Percentiles rank a stretch among this genome's conserved stretches.
Conservation (phyloP, 768 basidiomycete genomes). For the Termitomyces sp. region DNA sequence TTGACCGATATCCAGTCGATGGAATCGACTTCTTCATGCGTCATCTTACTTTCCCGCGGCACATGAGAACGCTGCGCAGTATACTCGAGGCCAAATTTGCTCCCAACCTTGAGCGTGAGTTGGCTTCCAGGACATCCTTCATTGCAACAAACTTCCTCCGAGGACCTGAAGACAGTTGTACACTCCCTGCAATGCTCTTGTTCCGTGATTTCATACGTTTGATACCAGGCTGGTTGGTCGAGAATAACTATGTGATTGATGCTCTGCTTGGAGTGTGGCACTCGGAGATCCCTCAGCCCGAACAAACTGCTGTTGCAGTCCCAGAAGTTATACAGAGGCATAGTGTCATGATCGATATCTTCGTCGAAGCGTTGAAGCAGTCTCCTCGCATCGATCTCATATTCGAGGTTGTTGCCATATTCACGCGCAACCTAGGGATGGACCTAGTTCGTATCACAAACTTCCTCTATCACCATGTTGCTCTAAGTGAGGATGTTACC, state of each 20-base stretch:
- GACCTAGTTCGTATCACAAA: conserved; percentile 74
- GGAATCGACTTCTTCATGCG: conserved; percentile 82
- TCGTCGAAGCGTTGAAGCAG: conserved; percentile 64
- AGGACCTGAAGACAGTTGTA: conserved; percentile 40
- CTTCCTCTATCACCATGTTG: conserved; percentile 85
- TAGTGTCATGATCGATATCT: conserved; percentile 66
- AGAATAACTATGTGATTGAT: conserved; percentile 63
- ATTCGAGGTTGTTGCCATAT: conserved; percentile 82
- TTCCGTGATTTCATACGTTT: conserved; percentile 70
- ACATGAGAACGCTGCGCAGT: conserved; percentile 79
- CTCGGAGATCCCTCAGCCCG: conserved; percentile 38
- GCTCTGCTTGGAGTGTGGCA: conserved; percentile 74
- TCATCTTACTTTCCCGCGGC: conserved; percentile 70
- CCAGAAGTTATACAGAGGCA: conserved; percentile 56
- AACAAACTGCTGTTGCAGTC: conserved; percentile 34
- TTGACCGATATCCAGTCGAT: conserved; percentile 85
- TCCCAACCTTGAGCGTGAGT: conserved; percentile 64
- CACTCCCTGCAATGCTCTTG: conserved; percentile 70
- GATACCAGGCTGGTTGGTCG: conserved; percentile 65
- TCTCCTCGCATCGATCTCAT: conserved; percentile 82
- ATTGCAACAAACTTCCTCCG: conserved; percentile 50
- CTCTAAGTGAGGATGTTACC: conserved; percentile 58
- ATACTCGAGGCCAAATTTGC: conserved; percentile 79
- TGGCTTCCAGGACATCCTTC: conserved; percentile 51
- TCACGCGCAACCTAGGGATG: conserved; percentile 72